phyloP scores from a whole-genome alignment of 1,284 basidiomycete genomes.

The Moesziomyces aphidis region DNA sequence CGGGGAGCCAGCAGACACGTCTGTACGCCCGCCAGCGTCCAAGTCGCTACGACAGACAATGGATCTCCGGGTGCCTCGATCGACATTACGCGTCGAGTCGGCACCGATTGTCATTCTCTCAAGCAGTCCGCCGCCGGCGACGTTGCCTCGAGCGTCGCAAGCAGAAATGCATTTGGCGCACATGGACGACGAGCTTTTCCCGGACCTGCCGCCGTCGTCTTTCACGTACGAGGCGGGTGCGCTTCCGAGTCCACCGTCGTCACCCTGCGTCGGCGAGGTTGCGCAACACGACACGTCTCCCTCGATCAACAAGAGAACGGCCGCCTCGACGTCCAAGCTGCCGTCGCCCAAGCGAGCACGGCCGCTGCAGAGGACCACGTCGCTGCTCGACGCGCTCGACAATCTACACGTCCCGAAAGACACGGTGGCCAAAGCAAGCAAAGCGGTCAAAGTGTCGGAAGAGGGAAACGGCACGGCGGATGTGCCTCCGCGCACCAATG shows the following conservation, averaged over 20 bases:
- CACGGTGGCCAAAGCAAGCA: neutral
- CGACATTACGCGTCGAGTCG: constrained; percentile 13
- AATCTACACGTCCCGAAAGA: constrained; percentile 15
- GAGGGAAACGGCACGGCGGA: neutral
- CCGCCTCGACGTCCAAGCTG: neutral
- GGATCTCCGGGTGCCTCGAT: neutral
- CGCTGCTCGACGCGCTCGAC: constrained; percentile 43
- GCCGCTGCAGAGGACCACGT: constrained; percentile 10
- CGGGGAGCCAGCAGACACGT: neutral
- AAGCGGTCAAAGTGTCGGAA: neutral
- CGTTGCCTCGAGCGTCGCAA: constrained; percentile 11
- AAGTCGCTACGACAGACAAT: no score
- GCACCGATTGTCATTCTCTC: constrained; percentile 42
- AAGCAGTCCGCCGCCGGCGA: constrained; percentile 35
- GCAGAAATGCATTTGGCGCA: constrained; percentile 1
- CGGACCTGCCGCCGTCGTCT: constrained; percentile 19
- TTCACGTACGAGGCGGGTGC: constrained; percentile 19
- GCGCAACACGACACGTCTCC: constrained; percentile 9
- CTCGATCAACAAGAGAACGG: constrained; percentile 8
- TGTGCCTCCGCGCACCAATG: neutral
- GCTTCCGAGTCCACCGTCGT: constrained; percentile 22
- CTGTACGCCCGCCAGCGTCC: neutral
- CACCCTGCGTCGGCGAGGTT: constrained; percentile 2
- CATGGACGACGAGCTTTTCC: neutral
- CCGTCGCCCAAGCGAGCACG: constrained; percentile 11